Evolutionary conservation across 2,329 filamentous ascomycete species (phyloP).

Genomic region (Didymosphaeria variabile): DNA sequence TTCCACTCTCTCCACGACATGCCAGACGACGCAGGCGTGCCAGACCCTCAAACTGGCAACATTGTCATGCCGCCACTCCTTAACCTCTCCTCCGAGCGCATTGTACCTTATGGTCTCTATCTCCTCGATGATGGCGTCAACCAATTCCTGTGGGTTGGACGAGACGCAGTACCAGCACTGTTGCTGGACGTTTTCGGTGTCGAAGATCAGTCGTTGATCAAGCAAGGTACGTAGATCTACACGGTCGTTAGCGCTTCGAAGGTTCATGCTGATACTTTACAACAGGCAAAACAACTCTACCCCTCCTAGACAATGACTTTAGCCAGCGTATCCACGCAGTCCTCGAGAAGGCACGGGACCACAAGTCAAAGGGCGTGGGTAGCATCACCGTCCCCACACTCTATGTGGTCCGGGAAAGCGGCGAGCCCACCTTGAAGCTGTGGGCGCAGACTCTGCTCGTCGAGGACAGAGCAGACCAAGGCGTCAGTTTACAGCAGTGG

Average conservation of each 20-base stretch:
- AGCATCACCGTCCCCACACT: conserved; percentile 93
- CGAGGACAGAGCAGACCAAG: conserved; percentile 93
- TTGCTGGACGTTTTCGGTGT: conserved; percentile 90
- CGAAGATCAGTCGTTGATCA: conserved; percentile 81
- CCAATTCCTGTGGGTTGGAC: conserved; percentile 96
- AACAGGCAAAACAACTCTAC: conserved; percentile 78
- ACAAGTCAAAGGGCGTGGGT: conserved; percentile 85
- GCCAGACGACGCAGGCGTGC: conserved; percentile 89
- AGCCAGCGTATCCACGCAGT: conserved; percentile 81
- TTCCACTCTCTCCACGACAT: conserved; percentile 70
- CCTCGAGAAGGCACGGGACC: conserved; percentile 89
- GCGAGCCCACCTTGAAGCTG: conserved; percentile 91
- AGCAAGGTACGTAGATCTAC: conserved; percentile 65
- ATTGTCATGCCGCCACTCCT: conserved; percentile 84
- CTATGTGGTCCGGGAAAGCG: conserved; percentile 93
- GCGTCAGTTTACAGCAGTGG: conserved; percentile 92
- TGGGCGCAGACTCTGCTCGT: conserved; percentile 97
- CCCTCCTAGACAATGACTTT: conserved; percentile 93
- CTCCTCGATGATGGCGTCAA: conserved; percentile 97
- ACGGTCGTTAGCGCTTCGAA: background rate
- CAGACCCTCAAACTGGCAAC: conserved; percentile 85
- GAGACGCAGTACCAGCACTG: conserved; percentile 90
- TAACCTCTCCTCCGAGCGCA: conserved; percentile 87
- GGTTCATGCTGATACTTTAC: background rate
- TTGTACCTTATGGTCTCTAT: conserved; percentile 91